These are phyloP conservation scores for Cystobasidium pallidum DNA, from an alignment of 1,284 basidiomycete genomes.

Conservation along the genomic window DNA sequence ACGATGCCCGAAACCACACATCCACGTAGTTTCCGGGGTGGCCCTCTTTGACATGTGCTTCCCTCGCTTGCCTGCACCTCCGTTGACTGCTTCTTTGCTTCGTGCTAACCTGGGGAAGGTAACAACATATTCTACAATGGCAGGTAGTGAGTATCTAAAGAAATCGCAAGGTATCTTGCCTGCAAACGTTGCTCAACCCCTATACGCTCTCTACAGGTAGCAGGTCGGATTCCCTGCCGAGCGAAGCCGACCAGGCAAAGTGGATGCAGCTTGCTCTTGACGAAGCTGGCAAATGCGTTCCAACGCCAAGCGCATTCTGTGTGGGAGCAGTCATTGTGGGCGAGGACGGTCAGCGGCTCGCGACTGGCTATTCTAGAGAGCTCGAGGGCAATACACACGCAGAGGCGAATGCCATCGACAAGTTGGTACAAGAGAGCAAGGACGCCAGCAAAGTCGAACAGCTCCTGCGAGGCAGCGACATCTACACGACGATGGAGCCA, in stretches of 20 bases:
- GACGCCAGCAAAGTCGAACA: conserved; percentile 49
- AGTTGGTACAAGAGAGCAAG: conserved; percentile 60
- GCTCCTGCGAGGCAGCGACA: conserved; percentile 65
- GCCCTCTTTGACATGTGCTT: too few relatives aligned
- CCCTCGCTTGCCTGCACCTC: background rate
- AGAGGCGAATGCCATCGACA: conserved; percentile 89
- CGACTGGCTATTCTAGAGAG: conserved; percentile 89
- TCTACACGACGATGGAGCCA: conserved; percentile 97
- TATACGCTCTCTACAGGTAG: too few relatives aligned
- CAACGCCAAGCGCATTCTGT: conserved; percentile 83
- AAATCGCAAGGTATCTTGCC: too few relatives aligned
- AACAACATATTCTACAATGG: background rate
- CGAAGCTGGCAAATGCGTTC: conserved; percentile 73
- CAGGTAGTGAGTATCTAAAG: background rate
- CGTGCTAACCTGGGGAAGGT: background rate
- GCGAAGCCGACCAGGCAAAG: conserved; percentile 19
- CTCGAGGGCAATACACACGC: conserved; percentile 95
- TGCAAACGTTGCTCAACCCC: too few relatives aligned
- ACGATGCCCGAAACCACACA: too few relatives aligned
- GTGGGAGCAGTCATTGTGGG: conserved; percentile 80
- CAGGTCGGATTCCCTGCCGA: too few relatives aligned
- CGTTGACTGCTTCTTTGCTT: background rate
- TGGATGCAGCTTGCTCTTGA: conserved; percentile 68
- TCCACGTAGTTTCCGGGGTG: too few relatives aligned
- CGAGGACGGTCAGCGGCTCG: conserved; percentile 61